Evolutionary conservation across 768 basidiomycete species (phyloP), one percentile per base, ranked within the genome.

Genomic region (Nevesoporus exiguus): DNA sequence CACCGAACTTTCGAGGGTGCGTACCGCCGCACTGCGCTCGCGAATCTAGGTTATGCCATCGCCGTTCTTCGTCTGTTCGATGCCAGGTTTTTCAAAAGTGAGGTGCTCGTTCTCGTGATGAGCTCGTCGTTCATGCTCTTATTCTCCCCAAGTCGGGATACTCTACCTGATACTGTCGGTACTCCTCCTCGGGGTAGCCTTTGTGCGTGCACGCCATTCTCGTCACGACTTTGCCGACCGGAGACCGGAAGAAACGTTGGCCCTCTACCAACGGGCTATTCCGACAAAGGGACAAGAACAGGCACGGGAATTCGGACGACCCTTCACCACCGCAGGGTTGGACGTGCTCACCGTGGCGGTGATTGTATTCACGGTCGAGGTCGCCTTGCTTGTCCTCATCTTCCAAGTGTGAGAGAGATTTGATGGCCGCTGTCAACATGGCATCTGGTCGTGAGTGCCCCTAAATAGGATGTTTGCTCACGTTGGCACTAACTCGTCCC

Each of bases 1-100:
- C 84, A 89, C 59, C 78, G 91, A 39, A 93, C 91, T 0, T 92
- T 91, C 64, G 81, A 92, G 49, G 90, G 89, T 15, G 88, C 90
- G 14, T 93, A 93, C 69, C 78, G 77, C 36, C 82, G 90, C 25
- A 87, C 84, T 0, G 90, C 90, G 0, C 74, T 93, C 9, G 82
- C 83, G 14, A 82, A 83, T 52, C 76, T 94, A 2, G 86, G 88
- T 0, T 90, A 88, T 63, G 78, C 87, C 1, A 68, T 92, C 50
- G 79, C 88, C 0, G 80, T 93, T 49, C 74, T 93, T 10, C 82
- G 89, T 43, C 77, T 93, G n/a, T 94, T 93, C 59, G 87, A 92
- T 62, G 63, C 66, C 30, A 73, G 82, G 21, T 93, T 93, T 69
- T 85, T 85, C 61, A 74, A 76, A 62, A 88, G 91, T 89, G 63